Base-by-base conservation (phyloP, 768 basidiomycete genomes). In the Leucosporidium yakuticum region DNA sequence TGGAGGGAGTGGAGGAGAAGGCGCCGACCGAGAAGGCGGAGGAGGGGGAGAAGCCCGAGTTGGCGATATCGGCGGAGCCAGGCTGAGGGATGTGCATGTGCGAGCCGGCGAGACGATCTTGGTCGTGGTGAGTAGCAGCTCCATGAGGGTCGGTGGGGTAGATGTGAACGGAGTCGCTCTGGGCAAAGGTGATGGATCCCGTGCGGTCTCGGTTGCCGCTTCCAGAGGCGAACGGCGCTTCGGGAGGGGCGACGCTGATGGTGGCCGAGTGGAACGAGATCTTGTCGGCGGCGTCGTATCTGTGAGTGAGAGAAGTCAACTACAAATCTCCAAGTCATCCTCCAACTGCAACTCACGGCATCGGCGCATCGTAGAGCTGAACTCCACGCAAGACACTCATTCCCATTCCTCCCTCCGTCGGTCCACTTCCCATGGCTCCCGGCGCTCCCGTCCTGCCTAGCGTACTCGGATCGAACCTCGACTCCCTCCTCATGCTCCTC, bases 281-380 rank as follows among this genome's bases (percentile, higher is more conserved):
- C 63, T 76, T 71, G 60, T 79, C 79, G 64, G 74, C 58, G 2
- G 77, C 76, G 67, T 79, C 78, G 31, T 67, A 23, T 7, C 51
- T 60, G 59, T 55, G 15, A 66, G 60, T 15, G 1, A 11, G 34
- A 2, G 23, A 2, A 21, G 32, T 32, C 17, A 57, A 48, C 34
- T 0, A 14, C 34, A 49, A 36, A 25, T 36, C 8, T 14, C 9
- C 21, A 14, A 39, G n/a, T n/a, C n/a, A n/a, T n/a, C n/a, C n/a
- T n/a, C n/a, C n/a, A n/a, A n/a, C n/a, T n/a, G n/a, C n/a, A 47
- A 64, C 67, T 23, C 29, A 71, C 49, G 89, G 88, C 76, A 96
- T 84, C 4, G 94, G 94, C 17, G 87, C 85, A 76, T 97, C 94
- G 76, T 91, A 93, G 9, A 97, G 82, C 73, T 93, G 88, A 76